Evolutionary conservation across 108 stramenopile genomes (phyloP).

Genomic region (Nannochloropsis gaditana): DNA sequence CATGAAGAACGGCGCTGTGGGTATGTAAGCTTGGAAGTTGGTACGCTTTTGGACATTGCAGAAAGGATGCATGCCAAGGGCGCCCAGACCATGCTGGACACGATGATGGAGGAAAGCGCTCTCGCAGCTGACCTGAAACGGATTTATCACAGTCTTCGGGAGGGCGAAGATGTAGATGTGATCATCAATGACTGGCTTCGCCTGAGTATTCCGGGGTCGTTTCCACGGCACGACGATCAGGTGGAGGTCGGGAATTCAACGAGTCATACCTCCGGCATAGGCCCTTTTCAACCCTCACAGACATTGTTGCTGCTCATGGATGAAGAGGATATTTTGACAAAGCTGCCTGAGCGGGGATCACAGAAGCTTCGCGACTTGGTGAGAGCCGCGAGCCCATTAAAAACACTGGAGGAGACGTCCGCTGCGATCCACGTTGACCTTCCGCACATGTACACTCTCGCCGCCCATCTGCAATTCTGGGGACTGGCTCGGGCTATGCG

Average conservation of each 20-base stretch:
- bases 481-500: not conserved
- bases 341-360: not conserved
- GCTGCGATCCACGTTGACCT: not conserved
- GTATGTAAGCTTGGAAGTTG: conserved; percentile 16
- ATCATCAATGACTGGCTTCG: not conserved
- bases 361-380: not conserved
- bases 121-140: not conserved
- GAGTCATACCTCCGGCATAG: not conserved
- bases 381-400: not conserved
- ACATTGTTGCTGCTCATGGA: not conserved
- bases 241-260: not conserved
- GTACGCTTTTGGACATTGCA: not conserved
- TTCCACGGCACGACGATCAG: not conserved
- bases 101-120: conserved; percentile 15
- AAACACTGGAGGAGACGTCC: not conserved
- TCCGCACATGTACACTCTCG: not conserved
- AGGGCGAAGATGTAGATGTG: not conserved
- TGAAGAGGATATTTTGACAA: conserved; percentile 2
- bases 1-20: not conserved
- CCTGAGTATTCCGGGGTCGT: not conserved
- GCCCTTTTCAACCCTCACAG: not conserved
- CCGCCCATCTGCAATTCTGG: not conserved
- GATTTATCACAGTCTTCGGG: not conserved
- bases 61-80: not conserved
- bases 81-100: conserved; percentile 6